Conservation (phyloP, 108 stramenopile genomes). For the Mediolabrus comicus region DNA sequence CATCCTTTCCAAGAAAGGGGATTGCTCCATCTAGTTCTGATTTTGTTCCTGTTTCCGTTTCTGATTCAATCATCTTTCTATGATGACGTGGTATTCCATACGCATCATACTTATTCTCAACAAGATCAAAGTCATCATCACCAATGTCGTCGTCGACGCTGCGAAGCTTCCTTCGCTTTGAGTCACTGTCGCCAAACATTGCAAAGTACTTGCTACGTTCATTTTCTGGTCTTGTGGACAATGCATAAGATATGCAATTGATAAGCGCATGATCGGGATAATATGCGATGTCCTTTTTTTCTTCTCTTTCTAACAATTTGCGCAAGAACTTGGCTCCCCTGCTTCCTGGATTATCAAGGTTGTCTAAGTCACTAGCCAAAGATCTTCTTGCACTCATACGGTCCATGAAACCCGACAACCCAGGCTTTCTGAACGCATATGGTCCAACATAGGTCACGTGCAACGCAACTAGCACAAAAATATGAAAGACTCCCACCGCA, state of each 20-base stretch:
- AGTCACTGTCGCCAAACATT: conserved; percentile 25
- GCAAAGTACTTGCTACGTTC: conserved; percentile 32
- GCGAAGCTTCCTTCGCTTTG: background rate
- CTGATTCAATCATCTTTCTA: background rate
- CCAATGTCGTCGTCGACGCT: background rate
- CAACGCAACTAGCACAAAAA: conserved; percentile 31
- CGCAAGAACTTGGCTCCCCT: background rate
- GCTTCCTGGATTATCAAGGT: background rate
- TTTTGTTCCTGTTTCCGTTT: background rate
- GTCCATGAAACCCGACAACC: background rate
- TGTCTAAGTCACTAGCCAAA: background rate
- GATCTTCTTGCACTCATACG: background rate
- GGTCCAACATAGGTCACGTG: conserved; percentile 54
- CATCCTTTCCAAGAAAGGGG: conserved; percentile 43
- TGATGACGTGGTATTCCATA: background rate
- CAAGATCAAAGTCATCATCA: conserved; percentile 3
- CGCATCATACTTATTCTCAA: background rate
- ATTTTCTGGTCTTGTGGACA: conserved; percentile 32
- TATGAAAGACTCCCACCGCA: conserved; percentile 20
- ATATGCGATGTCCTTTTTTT: background rate
- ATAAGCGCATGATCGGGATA: background rate
- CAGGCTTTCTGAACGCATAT: conserved; percentile 20
- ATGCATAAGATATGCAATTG: conserved; percentile 42
- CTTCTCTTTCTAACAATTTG: background rate
- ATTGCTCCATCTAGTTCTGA: background rate